A percentile compares a stretch with the other conserved stretches of the same genome.
Conservation (phyloP, 208 protist species). For the Trichomonas gallinae region DNA sequence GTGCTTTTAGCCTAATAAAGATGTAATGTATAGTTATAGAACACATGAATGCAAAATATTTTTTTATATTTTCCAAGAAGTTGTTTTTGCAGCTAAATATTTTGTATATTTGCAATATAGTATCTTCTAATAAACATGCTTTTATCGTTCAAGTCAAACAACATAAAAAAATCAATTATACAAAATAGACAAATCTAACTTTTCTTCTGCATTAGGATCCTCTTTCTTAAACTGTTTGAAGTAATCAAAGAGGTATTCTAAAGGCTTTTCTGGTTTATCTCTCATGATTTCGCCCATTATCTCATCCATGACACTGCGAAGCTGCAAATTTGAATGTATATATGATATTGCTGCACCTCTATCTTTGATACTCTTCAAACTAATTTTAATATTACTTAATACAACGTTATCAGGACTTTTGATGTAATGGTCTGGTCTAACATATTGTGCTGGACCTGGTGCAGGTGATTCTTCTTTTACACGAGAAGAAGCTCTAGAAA, state of each 20-base stretch:
- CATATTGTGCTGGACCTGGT: background rate
- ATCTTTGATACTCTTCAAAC: background rate
- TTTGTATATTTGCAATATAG: no score
- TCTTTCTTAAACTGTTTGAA: background rate
- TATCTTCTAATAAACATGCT: no score
- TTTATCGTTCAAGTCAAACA: background rate
- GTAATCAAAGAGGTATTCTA: background rate
- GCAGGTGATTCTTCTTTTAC: background rate
- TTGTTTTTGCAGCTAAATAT: no score
- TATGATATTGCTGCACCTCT: background rate
- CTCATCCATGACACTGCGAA: background rate
- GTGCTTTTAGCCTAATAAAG: no score
- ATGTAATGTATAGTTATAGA: no score
- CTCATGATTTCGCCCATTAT: background rate
- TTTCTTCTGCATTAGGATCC: background rate
- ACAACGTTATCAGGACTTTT: background rate
- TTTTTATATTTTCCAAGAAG: no score
- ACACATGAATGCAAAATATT: no score
- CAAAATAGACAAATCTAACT: background rate
- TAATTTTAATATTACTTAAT: background rate
- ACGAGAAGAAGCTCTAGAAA: background rate
- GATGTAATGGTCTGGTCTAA: background rate
- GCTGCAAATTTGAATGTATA: background rate
- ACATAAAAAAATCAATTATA: background rate
- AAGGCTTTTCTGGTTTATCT: background rate